A percentile compares a stretch with the other conserved stretches of the same genome.
Conservation (phyloP, 1,139 yeast genomes). For the Yamadazyma conglobata region DNA sequence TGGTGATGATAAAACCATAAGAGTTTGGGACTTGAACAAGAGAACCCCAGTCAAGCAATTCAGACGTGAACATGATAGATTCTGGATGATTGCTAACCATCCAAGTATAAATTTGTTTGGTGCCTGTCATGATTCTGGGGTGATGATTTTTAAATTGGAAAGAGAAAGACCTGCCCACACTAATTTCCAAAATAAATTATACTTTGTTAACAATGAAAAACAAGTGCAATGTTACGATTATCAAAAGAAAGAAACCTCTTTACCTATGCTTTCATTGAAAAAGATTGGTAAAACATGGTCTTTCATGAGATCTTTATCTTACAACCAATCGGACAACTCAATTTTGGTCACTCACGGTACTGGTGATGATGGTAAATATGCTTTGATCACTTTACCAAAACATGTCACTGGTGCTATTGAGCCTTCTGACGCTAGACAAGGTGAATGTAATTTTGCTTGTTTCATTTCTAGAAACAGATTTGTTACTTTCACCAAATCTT, state of each 20-base stretch:
- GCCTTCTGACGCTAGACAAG: constrained; percentile 74
- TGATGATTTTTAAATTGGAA: constrained; percentile 95
- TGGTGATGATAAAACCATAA: constrained; percentile 94
- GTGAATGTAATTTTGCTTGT: constrained; percentile 80
- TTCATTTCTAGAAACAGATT: constrained; percentile 94
- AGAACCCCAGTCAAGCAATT: constrained; percentile 93
- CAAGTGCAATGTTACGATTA: constrained; percentile 81
- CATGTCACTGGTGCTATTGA: constrained; percentile 92
- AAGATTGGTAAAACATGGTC: constrained; percentile 85
- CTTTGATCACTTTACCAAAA: constrained; percentile 75
- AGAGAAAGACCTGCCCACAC: constrained; percentile 95
- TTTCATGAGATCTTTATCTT: constrained; percentile 78
- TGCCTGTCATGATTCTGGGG: constrained; percentile 96
- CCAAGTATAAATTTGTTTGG: constrained; percentile 91
- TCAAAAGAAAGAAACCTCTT: constrained; percentile 54
- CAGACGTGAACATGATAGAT: constrained; percentile 90
- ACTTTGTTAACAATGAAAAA: constrained; percentile 78
- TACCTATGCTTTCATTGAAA: constrained; percentile 80
- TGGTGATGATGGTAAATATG: constrained; percentile 61
- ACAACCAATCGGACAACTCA: constrained; percentile 89
- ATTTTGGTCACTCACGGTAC: constrained; percentile 79
- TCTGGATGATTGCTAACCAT: constrained; percentile 90
- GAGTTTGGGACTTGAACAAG: constrained; percentile 96
- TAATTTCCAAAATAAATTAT: constrained; percentile 65
- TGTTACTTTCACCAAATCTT: constrained; percentile 67